Conservation (phyloP, 2,329 filamentous ascomycete genomes). For the Penicillium sp. region DNA sequence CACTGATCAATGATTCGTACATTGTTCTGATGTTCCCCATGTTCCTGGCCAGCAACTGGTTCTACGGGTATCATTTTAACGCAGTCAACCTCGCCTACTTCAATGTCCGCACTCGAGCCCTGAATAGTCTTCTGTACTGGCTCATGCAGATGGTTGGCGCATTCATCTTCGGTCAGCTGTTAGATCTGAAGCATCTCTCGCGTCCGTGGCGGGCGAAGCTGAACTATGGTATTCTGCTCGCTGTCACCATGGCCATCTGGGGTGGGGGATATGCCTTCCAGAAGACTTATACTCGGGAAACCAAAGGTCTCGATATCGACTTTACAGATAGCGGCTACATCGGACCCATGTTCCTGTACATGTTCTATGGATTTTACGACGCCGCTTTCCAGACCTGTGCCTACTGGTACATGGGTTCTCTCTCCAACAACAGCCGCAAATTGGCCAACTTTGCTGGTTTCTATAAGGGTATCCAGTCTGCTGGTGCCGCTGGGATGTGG, state of each 20-base stretch:
- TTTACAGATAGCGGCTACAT: conserved; percentile 68
- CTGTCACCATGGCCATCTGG: conserved; percentile 75
- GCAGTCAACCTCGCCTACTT: conserved; percentile 69
- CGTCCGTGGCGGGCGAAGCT: conserved; percentile 67
- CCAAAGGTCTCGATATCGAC: conserved; percentile 50
- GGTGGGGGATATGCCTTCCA: conserved; percentile 80
- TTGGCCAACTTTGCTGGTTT: conserved; percentile 88
- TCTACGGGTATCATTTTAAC: conserved; percentile 78
- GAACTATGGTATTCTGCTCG: conserved; percentile 61
- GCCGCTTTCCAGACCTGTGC: conserved; percentile 85
- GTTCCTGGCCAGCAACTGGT: conserved; percentile 78
- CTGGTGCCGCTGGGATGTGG: conserved; percentile 65
- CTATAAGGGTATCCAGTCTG: conserved; percentile 90
- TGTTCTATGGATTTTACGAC: conserved; percentile 88
- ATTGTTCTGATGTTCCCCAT: conserved; percentile 76
- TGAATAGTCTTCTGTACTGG: conserved; percentile 81
- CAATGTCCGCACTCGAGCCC: conserved; percentile 69
- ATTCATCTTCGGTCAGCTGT: conserved; percentile 66
- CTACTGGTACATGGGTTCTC: conserved; percentile 94
- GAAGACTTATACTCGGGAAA: conserved; percentile 56
- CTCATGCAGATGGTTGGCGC: conserved; percentile 75
- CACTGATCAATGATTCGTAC: conserved; percentile 67
- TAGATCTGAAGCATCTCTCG: conserved; percentile 61
- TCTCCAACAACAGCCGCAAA: conserved; percentile 90
- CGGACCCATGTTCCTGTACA: conserved; percentile 83